Percentiles rank a stretch among this genome's conserved stretches.
phyloP scores from a whole-genome alignment of 768 basidiomycete species.

The Phaffia tasmanica region DNA sequence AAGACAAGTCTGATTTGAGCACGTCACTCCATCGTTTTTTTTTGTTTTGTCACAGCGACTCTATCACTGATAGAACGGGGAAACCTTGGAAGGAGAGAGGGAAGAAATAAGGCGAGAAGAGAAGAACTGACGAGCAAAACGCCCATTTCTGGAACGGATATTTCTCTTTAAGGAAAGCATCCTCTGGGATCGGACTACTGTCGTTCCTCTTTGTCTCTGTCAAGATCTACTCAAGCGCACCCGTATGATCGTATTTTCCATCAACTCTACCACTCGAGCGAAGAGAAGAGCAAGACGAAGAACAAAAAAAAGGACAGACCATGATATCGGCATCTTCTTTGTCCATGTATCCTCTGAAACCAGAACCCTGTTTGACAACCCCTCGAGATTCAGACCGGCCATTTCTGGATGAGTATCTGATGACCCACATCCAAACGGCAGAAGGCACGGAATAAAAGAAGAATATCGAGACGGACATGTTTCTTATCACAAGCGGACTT shows the following conservation, averaged over 20 bases:
- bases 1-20: not conserved
- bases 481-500: slow-evolving; percentile 22
- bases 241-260: too few species aligned
- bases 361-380: slow-evolving; percentile 8
- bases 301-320: not conserved
- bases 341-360: slow-evolving; percentile 24
- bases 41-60: slow-evolving; percentile 9
- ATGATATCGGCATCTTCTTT: slow-evolving; percentile 24
- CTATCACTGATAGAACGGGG: not conserved
- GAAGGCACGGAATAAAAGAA: too few species aligned
- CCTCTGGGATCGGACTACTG: slow-evolving; percentile 15
- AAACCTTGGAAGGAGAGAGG: not conserved
- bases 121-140: not conserved
- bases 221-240: slow-evolving; percentile 7
- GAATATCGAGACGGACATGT: slow-evolving; percentile 4
- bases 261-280: too few species aligned
- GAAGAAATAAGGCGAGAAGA: too few species aligned
- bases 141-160: slow-evolving; percentile 16
- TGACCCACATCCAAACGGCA: too few species aligned
- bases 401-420: too few species aligned
- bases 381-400: too few species aligned
- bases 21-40: not conserved
- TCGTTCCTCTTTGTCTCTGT: slow-evolving; percentile 26
- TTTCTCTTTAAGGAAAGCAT: slow-evolving; percentile 15
- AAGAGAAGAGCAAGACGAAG: not conserved